phyloP scores from a whole-genome alignment of 192 early-diverging fungal species.

The Geranomyces variabilis region DNA sequence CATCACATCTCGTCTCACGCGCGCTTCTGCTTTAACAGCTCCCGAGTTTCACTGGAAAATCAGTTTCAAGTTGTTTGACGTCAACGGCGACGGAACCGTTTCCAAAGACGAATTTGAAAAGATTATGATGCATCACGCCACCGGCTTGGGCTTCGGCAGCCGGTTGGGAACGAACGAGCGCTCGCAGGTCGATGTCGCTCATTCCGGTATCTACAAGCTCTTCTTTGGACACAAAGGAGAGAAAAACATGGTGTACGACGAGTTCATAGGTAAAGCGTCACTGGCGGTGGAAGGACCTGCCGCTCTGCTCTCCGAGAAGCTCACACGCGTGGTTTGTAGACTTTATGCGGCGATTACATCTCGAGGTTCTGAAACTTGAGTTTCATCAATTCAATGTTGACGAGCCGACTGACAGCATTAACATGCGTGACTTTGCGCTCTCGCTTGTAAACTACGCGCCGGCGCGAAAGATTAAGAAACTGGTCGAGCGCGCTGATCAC shows the following conservation, averaged over 20 bases:
- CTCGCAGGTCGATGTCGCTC: conserved; percentile 17
- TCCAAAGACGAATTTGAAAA: conserved; percentile 43
- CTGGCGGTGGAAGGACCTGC: no score
- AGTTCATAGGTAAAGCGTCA: conserved; percentile 33
- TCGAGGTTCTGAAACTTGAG: conserved; percentile 44
- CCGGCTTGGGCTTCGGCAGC: conserved; percentile 3
- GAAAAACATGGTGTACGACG: conserved; percentile 34
- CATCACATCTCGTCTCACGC: no score
- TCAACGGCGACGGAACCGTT: conserved; percentile 43
- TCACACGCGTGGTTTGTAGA: not conserved
- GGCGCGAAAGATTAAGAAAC: conserved; percentile 5
- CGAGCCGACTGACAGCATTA: conserved; percentile 26
- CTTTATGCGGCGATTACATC: conserved; percentile 41
- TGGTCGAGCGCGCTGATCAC: conserved; percentile 8
- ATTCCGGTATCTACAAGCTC: conserved; percentile 31
- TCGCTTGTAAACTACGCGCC: conserved; percentile 36
- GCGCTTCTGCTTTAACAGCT: no score
- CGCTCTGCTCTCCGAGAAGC: no score
- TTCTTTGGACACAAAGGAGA: conserved; percentile 46
- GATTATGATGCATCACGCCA: conserved; percentile 40
- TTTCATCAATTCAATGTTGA: conserved; percentile 43
- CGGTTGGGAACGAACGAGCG: conserved; percentile 24
- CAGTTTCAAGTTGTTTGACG: conserved; percentile 43
- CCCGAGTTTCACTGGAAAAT: conserved; percentile 43
- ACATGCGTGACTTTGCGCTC: conserved; percentile 35